Conservation (phyloP, 352 stramenopile species). For the Phytophthora pinifolia region DNA sequence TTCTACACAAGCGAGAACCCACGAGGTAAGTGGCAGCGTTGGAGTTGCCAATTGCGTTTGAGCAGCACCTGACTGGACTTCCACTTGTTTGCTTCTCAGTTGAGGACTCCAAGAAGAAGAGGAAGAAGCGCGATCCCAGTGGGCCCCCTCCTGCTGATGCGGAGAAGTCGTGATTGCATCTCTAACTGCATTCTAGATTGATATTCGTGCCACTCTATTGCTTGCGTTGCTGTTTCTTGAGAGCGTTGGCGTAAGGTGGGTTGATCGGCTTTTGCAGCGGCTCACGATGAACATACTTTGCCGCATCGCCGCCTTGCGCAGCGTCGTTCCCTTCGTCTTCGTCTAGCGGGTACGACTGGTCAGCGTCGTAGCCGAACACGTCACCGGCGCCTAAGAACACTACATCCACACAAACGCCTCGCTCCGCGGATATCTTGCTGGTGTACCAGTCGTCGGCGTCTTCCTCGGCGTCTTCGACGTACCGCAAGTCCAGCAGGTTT, state of each 20-base stretch:
- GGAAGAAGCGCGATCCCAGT: constrained; percentile 46
- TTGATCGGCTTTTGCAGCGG: constrained; percentile 87
- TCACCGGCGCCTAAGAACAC: constrained; percentile 74
- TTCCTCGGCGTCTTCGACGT: constrained; percentile 47
- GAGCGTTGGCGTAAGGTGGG: constrained; percentile 75
- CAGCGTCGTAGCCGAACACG: constrained; percentile 78
- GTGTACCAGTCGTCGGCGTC: constrained; percentile 29
- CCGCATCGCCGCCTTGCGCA: constrained; percentile 4
- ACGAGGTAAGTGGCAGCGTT: constrained; percentile 47
- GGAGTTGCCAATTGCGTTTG: neutral
- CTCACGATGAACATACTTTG: constrained; percentile 69
- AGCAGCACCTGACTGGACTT: neutral
- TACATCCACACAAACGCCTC: constrained; percentile 58
- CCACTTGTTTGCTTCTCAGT: constrained; percentile 33
- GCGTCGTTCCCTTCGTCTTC: constrained; percentile 18
- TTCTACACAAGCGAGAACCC: constrained; percentile 92
- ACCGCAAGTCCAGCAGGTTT: constrained; percentile 70
- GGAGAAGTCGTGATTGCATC: constrained; percentile 13
- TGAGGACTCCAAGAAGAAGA: constrained; percentile 78
- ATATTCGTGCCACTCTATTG: constrained; percentile 22
- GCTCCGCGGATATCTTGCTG: constrained; percentile 37
- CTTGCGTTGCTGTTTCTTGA: constrained; percentile 51
- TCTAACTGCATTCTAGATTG: constrained; percentile 10
- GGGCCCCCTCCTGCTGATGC: neutral
- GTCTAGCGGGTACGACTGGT: constrained; percentile 83